Conservation (phyloP, 208 protist genomes). For the Acanthamoeba culbertsoni region DNA sequence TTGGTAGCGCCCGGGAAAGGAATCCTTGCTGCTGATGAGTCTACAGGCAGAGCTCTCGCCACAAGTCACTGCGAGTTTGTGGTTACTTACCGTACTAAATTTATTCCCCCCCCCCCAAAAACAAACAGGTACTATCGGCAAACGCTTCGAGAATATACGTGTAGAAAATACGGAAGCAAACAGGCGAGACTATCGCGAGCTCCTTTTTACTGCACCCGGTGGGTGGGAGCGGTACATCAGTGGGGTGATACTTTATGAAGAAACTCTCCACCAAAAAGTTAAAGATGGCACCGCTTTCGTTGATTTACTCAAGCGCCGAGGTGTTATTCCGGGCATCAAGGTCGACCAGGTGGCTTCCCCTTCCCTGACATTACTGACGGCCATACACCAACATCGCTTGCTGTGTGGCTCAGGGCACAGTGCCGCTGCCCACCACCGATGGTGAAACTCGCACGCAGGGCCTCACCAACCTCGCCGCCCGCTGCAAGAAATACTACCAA, state of each 20-base stretch:
- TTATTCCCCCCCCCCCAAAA: too few relatives aligned
- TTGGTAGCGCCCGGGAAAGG: constrained; percentile 97
- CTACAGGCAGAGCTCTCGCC: too few relatives aligned
- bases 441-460: constrained; percentile 94
- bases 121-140: constrained; percentile 93
- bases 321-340: constrained; percentile 95
- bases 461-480: constrained; percentile 91
- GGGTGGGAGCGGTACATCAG: constrained; percentile 92
- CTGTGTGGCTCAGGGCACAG: too few relatives aligned
- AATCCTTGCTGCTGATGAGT: constrained; percentile 96
- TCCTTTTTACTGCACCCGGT: constrained; percentile 83
- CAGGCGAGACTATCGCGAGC: constrained; percentile 92
- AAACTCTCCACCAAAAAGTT: constrained; percentile 93
- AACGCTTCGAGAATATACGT: constrained; percentile 93
- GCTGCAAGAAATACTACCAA: constrained; percentile 92
- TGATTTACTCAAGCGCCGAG: constrained; percentile 85
- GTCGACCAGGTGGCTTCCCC: constrained; percentile 88
- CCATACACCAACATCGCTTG: neutral
- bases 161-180: constrained; percentile 94
- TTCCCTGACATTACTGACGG: neutral
- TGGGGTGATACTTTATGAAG: constrained; percentile 96
- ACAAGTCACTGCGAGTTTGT: too few relatives aligned
- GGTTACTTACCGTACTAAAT: too few relatives aligned
- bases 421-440: constrained; percentile 85
- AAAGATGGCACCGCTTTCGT: constrained; percentile 88